These are phyloP conservation scores for Pichia rugopelliculosa DNA, from an alignment of 805 yeast genomes.

Conservation along the genomic window DNA sequence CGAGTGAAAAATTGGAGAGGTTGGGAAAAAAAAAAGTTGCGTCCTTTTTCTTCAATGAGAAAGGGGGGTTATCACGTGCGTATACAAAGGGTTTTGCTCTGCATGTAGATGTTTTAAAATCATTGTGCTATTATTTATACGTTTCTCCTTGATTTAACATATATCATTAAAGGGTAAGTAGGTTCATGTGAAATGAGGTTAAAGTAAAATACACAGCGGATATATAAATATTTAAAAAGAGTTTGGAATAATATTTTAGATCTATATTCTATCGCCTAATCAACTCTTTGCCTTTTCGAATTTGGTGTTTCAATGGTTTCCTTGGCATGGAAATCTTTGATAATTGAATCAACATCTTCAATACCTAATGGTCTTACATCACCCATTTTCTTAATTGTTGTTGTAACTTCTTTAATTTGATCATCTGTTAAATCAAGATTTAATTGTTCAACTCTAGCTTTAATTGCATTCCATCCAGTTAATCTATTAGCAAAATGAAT, in stretches of 20 bases:
- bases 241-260: background rate
- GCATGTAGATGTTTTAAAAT: background rate
- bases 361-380: constrained; percentile 53
- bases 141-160: too few relatives aligned
- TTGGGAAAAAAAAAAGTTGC: background rate
- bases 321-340: constrained; percentile 43
- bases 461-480: constrained; percentile 60
- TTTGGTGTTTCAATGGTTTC: constrained; percentile 6
- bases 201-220: background rate
- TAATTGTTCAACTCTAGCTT: constrained; percentile 53
- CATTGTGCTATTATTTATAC: too few relatives aligned
- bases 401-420: constrained; percentile 49
- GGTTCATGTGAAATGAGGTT: too few relatives aligned
- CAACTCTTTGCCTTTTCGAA: constrained; percentile 18
- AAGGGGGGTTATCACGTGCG: background rate
- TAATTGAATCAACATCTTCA: constrained; percentile 55
- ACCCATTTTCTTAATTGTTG: constrained; percentile 49
- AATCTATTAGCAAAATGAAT: constrained; percentile 55
- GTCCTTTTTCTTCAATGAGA: background rate
- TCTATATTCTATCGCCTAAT: background rate
- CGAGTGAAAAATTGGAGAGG: background rate
- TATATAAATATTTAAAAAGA: background rate
- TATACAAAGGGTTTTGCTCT: background rate
- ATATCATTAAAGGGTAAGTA: too few relatives aligned
- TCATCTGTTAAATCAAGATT: constrained; percentile 49